A percentile compares a stretch with the other conserved stretches of the same genome.
Conservation (phyloP, 2,329 filamentous ascomycete species). For the Diaporthe eres region DNA sequence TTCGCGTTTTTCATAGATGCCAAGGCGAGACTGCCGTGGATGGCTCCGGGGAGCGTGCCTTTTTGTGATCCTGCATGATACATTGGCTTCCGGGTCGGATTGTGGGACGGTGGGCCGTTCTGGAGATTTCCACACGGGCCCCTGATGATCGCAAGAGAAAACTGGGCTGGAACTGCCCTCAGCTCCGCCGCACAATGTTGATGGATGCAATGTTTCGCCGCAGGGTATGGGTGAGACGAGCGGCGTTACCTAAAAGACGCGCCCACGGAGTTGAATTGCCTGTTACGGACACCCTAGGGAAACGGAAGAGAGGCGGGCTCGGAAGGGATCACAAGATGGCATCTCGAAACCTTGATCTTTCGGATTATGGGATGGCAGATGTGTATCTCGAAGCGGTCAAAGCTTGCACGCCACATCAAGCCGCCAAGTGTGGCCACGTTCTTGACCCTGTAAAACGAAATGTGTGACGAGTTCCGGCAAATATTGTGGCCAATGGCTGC, state of each 20-base stretch:
- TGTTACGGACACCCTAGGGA: background rate
- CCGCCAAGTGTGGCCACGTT: constrained; percentile 11
- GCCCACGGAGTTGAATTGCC: constrained; percentile 12
- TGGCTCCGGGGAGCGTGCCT: constrained; percentile 17
- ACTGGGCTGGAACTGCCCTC: background rate
- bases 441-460: constrained; percentile 25
- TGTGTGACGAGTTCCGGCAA: constrained; percentile 24
- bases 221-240: constrained; percentile 1
- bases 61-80: constrained; percentile 29
- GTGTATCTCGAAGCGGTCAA: constrained; percentile 18
- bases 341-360: constrained; percentile 12
- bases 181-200: constrained; percentile 10
- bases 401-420: constrained; percentile 3
- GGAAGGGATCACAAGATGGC: background rate
- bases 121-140: constrained; percentile 24
- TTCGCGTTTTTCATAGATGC: background rate
- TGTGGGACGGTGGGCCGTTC: constrained; percentile 14
- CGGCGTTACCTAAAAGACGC: background rate
- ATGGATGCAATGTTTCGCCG: background rate
- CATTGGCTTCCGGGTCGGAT: background rate
- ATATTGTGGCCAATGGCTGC: constrained; percentile 17
- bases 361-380: constrained; percentile 27
- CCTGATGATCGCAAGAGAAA: constrained; percentile 25
- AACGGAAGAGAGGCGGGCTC: background rate
- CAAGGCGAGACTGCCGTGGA: constrained; percentile 22